These are phyloP conservation scores for Aspergillus nidulans DNA, from an alignment of 495 filamentous ascomycete species.

Conservation along the genomic window DNA sequence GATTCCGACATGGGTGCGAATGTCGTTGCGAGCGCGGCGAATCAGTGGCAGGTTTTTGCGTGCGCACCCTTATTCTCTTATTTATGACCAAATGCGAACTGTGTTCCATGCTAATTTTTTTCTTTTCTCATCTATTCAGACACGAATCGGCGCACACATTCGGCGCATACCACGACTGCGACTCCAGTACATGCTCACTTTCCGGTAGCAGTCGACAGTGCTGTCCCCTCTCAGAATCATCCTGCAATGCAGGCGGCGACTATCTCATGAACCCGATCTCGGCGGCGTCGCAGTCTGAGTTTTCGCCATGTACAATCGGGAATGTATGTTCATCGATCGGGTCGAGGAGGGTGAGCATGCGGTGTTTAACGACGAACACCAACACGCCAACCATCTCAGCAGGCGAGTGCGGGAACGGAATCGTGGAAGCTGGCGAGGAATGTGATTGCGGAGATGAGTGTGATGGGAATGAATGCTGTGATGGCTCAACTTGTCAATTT, in stretches of 20 bases:
- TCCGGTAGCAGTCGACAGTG: constrained; percentile 57
- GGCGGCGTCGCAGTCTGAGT: constrained; percentile 58
- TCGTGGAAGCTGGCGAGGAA: constrained; percentile 86
- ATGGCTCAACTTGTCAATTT: constrained; percentile 82
- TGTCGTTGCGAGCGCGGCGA: constrained; percentile 70
- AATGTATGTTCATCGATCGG: constrained; percentile 81
- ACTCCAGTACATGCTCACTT: constrained; percentile 50
- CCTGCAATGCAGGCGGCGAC: constrained; percentile 64
- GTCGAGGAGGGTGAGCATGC: constrained; percentile 61
- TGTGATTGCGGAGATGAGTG: constrained; percentile 88
- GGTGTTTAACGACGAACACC: constrained; percentile 69
- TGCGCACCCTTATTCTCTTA: constrained; percentile 7
- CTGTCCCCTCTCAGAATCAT: constrained; percentile 62
- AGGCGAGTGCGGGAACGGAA: constrained; percentile 85
- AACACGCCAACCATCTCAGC: constrained; percentile 66
- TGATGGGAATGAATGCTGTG: constrained; percentile 60
- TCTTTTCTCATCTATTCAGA: constrained; percentile 10
- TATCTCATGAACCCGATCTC: constrained; percentile 94
- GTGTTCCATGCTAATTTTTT: too few relatives aligned
- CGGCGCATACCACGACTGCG: constrained; percentile 90
- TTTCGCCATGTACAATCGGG: constrained; percentile 81
- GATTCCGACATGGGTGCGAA: constrained; percentile 67
- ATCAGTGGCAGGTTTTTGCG: constrained; percentile 91
- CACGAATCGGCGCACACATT: constrained; percentile 91
- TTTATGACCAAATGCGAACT: too few relatives aligned